phyloP scores from a whole-genome alignment of 345 rosid species.

The Viola odorata region DNA sequence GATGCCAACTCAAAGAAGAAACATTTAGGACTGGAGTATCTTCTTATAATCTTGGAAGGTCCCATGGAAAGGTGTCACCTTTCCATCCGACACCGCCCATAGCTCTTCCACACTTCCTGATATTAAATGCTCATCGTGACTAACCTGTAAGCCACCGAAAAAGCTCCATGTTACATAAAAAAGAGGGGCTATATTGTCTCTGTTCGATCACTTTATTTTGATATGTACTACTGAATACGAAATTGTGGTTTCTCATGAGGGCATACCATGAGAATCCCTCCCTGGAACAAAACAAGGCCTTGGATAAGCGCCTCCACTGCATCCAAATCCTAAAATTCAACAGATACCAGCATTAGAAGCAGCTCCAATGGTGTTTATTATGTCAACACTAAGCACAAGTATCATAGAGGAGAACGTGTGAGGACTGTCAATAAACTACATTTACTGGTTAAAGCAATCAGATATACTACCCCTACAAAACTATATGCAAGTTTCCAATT shows the following conservation, averaged over 20 bases:
- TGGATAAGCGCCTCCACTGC: constrained; percentile 98
- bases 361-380: neutral
- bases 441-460: too few species aligned
- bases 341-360: constrained; percentile 4
- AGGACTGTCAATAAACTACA: too few species aligned
- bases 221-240: neutral
- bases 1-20: neutral
- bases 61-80: constrained; percentile 68
- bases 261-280: constrained; percentile 90
- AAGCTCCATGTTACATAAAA: neutral
- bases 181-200: neutral
- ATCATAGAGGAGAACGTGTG: too few species aligned
- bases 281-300: constrained; percentile 95
- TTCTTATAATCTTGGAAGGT: constrained; percentile 92
- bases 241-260: too few species aligned
- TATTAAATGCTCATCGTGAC: constrained; percentile 96
- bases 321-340: constrained; percentile 73
- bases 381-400: neutral
- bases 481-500: too few species aligned
- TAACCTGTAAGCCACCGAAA: constrained; percentile 47
- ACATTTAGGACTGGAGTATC: constrained; percentile 44
- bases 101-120: constrained; percentile 96
- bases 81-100: constrained; percentile 87
- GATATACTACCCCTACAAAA: too few species aligned
- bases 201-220: neutral